Evolutionary conservation across 495 filamentous ascomycete genomes (phyloP).

Genomic region (Aspergillus funiculosus): DNA sequence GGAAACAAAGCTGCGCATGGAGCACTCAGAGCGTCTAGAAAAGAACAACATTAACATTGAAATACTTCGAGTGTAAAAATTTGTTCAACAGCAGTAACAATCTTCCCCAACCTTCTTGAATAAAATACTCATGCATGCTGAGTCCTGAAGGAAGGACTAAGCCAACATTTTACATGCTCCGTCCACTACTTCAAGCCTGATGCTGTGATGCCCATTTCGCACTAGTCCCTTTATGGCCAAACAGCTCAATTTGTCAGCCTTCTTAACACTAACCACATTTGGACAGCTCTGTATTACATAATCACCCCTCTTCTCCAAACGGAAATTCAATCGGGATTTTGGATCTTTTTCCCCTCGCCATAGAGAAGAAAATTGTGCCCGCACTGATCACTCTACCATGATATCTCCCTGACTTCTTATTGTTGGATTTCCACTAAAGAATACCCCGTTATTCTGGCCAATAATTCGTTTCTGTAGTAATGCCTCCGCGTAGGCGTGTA

Average conservation of each 20-base stretch:
- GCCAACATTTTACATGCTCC: too few species aligned
- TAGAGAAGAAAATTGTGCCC: constrained; percentile 25
- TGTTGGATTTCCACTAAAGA: not conserved
- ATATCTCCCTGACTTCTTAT: not conserved
- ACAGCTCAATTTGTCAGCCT: constrained; percentile 14
- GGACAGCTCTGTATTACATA: constrained; percentile 20
- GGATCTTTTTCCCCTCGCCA: constrained; percentile 23
- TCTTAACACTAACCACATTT: constrained; percentile 6
- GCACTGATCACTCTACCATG: constrained; percentile 8
- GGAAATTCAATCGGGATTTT: constrained; percentile 16
- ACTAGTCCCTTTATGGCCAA: not conserved
- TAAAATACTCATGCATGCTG: too few species aligned
- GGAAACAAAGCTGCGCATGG: too few species aligned
- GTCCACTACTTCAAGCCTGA: too few species aligned
- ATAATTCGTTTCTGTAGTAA: constrained; percentile 4
- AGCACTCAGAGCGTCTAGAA: too few species aligned
- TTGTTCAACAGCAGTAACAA: too few species aligned
- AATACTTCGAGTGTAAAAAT: too few species aligned
- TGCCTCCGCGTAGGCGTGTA: constrained; percentile 27
- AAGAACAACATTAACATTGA: too few species aligned
- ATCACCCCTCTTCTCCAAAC: constrained; percentile 14
- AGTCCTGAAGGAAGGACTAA: too few species aligned
- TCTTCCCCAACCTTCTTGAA: too few species aligned
- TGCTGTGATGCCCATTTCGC: too few species aligned
- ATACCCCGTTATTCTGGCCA: not conserved